Conservation (phyloP, 345 rosid species). For the Aquilaria sinensis region DNA sequence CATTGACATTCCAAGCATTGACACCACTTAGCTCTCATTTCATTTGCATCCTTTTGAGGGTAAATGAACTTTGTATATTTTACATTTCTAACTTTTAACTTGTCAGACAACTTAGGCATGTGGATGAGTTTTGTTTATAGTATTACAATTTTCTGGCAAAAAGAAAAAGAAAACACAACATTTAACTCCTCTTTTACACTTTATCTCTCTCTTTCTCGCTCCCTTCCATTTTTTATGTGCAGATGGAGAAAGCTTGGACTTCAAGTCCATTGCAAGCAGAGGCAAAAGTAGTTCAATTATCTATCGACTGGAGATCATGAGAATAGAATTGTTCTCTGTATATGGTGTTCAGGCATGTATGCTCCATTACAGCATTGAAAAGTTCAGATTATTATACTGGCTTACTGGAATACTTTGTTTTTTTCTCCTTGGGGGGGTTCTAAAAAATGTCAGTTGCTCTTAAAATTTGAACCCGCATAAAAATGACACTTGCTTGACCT, state of each 20-base stretch:
- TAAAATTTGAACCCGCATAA: neutral
- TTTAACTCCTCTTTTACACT: neutral
- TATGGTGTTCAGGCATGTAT: constrained; percentile 73
- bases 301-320: constrained; percentile 71
- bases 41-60: too few relatives aligned
- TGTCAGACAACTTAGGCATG: too few relatives aligned
- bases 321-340: constrained; percentile 74
- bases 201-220: constrained; percentile 4
- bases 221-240: constrained; percentile 3
- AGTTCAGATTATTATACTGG: neutral
- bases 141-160: too few relatives aligned
- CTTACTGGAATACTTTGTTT: too few relatives aligned
- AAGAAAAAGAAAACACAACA: constrained; percentile 4
- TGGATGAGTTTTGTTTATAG: too few relatives aligned
- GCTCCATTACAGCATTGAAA: constrained; percentile 7
- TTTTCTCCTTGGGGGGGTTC: too few relatives aligned
- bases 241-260: constrained; percentile 52
- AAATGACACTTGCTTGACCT: neutral
- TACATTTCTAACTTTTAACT: too few relatives aligned
- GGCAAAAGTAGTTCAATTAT: constrained; percentile 42
- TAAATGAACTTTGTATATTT: too few relatives aligned
- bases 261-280: constrained; percentile 35
- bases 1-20: too few relatives aligned
- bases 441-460: too few relatives aligned
- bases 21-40: too few relatives aligned